Evolutionary conservation across 306 rosid species (phyloP).

Genomic region (Fragaria ananassa): DNA sequence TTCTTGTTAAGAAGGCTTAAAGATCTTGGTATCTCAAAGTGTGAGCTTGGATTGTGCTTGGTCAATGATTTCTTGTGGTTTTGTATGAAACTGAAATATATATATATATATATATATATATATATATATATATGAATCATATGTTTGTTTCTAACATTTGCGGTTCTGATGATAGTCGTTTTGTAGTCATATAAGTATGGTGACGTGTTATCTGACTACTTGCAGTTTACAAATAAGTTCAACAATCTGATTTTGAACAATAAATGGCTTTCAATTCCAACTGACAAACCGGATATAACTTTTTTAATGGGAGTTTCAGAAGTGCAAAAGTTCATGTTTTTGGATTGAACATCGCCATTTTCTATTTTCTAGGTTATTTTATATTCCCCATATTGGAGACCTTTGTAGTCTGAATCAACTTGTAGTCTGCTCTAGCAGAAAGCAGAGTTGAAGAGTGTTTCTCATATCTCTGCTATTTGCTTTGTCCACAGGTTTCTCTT

Average conservation of each 20-base stretch:
- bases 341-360: not conserved
- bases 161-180: not conserved
- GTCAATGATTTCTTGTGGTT: not conserved
- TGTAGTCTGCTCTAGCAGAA: not conserved
- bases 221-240: not conserved
- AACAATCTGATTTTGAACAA: not conserved
- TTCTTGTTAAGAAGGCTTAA: too few species aligned
- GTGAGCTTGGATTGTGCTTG: not conserved
- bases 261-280: not conserved
- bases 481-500: slow-evolving; percentile 54
- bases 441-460: not conserved
- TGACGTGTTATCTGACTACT: not conserved
- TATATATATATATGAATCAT: not conserved
- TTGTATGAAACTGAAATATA: not conserved
- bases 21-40: not conserved
- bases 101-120: not conserved
- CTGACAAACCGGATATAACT: not conserved
- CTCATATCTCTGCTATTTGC: not conserved
- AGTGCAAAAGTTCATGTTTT: not conserved
- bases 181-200: not conserved
- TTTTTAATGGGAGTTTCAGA: not conserved
- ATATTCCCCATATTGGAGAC: not conserved
- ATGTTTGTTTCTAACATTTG: not conserved
- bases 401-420: not conserved
- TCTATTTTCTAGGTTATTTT: not conserved